Conservation (phyloP, 352 stramenopile species). For the Globisporangium ultimum region DNA sequence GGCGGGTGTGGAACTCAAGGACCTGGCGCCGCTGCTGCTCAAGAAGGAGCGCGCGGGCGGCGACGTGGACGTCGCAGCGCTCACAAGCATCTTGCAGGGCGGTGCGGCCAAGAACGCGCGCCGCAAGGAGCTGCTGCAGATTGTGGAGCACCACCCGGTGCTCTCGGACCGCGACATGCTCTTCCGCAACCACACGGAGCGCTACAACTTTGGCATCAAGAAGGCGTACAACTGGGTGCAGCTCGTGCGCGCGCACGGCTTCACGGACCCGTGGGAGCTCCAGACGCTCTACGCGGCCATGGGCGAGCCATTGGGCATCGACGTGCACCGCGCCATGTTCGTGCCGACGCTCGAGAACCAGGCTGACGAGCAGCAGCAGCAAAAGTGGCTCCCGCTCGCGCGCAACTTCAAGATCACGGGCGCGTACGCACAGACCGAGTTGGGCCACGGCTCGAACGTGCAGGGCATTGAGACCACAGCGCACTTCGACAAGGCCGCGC, state of each 20-base stretch:
- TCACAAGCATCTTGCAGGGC: slow-evolving; percentile 16
- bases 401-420: slow-evolving; percentile 68
- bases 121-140: slow-evolving; percentile 11
- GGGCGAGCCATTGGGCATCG: slow-evolving; percentile 38
- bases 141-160: slow-evolving; percentile 28
- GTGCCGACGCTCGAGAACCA: slow-evolving; percentile 69
- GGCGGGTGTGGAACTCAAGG: slow-evolving; percentile 14
- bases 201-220: slow-evolving; percentile 22
- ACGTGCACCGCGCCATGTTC: slow-evolving; percentile 67
- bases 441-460: slow-evolving; percentile 93
- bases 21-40: slow-evolving; percentile 22
- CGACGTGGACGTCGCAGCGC: slow-evolving; percentile 7
- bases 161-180: slow-evolving; percentile 40
- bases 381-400: slow-evolving; percentile 62
- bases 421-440: slow-evolving; percentile 96
- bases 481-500: slow-evolving; percentile 81
- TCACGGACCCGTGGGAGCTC: slow-evolving; percentile 30
- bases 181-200: slow-evolving; percentile 40
- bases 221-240: slow-evolving; percentile 39
- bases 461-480: slow-evolving; percentile 91
- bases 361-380: slow-evolving; percentile 46
- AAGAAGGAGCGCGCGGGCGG: slow-evolving; percentile 15
- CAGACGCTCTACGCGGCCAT: slow-evolving; percentile 35
- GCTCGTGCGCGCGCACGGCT: slow-evolving; percentile 25
- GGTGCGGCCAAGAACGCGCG: slow-evolving; percentile 8